Conservation (phyloP, 306 rosid species). For the Sophora flavescens region DNA sequence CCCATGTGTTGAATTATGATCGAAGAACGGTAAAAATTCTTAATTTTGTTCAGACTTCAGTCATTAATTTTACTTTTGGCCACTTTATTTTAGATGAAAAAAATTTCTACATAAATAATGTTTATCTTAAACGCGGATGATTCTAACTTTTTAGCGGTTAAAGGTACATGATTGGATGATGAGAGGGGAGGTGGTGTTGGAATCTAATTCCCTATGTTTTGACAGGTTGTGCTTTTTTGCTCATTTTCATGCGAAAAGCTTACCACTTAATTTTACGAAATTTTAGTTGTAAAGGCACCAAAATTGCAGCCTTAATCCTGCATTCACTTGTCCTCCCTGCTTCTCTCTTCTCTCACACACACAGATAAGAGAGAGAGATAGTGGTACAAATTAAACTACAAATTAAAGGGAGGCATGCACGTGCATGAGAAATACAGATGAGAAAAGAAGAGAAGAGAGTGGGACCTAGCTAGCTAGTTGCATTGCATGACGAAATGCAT, state of each 20-base stretch:
- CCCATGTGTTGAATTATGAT: no score
- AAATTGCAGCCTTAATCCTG: constrained; percentile 65
- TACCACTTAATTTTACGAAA: constrained; percentile 48
- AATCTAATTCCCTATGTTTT: constrained; percentile 58
- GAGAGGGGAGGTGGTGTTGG: constrained; percentile 57
- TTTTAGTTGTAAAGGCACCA: constrained; percentile 59
- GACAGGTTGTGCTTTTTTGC: constrained; percentile 59
- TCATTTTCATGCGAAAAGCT: constrained; percentile 61
- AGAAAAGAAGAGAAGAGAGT: constrained; percentile 41
- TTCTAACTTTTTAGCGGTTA: constrained; percentile 20
- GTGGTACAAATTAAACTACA: constrained; percentile 34
- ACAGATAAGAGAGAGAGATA: not conserved
- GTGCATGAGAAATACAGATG: constrained; percentile 59
- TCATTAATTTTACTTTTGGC: not conserved
- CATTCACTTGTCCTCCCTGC: constrained; percentile 30
- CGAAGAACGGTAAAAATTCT: no score
- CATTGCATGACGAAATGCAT: constrained; percentile 43
- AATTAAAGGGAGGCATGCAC: constrained; percentile 61
- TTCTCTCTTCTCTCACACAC: not conserved
- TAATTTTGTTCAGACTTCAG: not conserved
- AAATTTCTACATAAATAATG: constrained; percentile 4
- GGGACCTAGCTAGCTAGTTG: constrained; percentile 39
- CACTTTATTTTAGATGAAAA: not conserved
- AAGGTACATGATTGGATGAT: constrained; percentile 33
- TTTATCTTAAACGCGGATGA: constrained; percentile 39